A percentile compares a stretch with the other conserved stretches of the same genome.
Conservation (phyloP, 2,329 filamentous ascomycete species). For the Fonsecaea nubica region DNA sequence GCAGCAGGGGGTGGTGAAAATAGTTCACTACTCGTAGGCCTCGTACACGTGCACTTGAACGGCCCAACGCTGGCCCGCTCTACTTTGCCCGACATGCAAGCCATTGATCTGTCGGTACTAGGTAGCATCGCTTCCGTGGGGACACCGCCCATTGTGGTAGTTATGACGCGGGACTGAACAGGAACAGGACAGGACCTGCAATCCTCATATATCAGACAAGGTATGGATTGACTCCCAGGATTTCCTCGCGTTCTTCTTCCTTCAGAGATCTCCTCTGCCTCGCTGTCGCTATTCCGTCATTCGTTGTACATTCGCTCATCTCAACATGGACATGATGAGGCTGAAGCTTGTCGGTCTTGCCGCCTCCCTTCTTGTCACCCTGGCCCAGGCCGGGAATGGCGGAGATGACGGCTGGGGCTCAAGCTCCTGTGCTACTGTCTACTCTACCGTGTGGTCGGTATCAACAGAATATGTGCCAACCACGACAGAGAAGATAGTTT, state of each 20-base stretch:
- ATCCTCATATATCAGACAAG: constrained; percentile 21
- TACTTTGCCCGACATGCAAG: constrained; percentile 11
- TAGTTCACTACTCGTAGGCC: neutral
- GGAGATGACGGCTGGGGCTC: constrained; percentile 4
- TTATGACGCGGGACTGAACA: constrained; percentile 14
- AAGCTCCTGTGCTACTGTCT: constrained; percentile 8
- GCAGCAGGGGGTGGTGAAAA: constrained; percentile 6
- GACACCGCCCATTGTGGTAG: constrained; percentile 7
- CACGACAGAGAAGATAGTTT: constrained; percentile 5
- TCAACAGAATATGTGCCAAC: constrained; percentile 4
- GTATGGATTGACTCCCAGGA: constrained; percentile 10
- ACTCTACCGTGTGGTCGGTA: constrained; percentile 11
- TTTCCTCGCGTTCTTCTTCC: neutral
- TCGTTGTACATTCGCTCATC: constrained; percentile 25
- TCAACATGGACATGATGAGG: constrained; percentile 22
- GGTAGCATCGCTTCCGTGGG: constrained; percentile 18
- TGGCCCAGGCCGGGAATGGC: constrained; percentile 9
- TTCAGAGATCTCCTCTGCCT: constrained; percentile 6
- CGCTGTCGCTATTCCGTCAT: constrained; percentile 12
- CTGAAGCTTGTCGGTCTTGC: constrained; percentile 20
- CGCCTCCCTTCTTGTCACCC: constrained; percentile 11
- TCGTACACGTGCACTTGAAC: constrained; percentile 17
- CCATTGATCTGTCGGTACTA: constrained; percentile 10
- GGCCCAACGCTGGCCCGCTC: constrained; percentile 8
- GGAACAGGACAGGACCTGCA: constrained; percentile 18